These are phyloP conservation scores for Scheffersomyces titani DNA, from an alignment of 1,139 yeast species.

Conservation along the genomic window DNA sequence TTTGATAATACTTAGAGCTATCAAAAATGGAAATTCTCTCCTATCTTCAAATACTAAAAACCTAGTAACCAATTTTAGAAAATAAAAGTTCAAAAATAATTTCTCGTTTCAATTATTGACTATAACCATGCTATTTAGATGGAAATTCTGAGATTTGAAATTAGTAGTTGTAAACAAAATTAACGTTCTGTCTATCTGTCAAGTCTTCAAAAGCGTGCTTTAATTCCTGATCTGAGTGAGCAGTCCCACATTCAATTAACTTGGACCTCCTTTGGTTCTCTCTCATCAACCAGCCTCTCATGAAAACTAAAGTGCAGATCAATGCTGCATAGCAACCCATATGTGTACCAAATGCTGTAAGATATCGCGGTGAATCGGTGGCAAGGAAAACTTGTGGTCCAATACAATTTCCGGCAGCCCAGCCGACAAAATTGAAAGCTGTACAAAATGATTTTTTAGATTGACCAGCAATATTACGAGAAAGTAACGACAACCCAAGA, in stretches of 20 bases:
- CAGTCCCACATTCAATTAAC: slow-evolving; percentile 10
- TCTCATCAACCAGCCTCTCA: slow-evolving; percentile 12
- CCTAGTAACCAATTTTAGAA: background rate
- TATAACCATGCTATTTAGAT: background rate
- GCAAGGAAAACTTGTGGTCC: slow-evolving; percentile 1
- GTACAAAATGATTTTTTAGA: slow-evolving; percentile 11
- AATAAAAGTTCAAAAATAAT: too few species aligned
- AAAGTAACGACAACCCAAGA: slow-evolving; percentile 4
- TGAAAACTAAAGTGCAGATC: slow-evolving; percentile 4
- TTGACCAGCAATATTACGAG: slow-evolving; percentile 11
- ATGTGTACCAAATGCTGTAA: slow-evolving; percentile 3
- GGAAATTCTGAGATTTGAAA: too few species aligned
- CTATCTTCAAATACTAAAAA: background rate
- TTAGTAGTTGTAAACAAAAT: slow-evolving; percentile 27
- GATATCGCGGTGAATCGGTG: background rate
- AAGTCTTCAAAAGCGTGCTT: slow-evolving; percentile 32
- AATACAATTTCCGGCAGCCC: slow-evolving; percentile 2
- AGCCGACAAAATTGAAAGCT: slow-evolving; percentile 7
- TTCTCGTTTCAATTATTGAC: too few species aligned
- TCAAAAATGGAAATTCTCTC: too few species aligned
- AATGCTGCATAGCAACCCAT: slow-evolving; percentile 10
- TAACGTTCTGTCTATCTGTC: slow-evolving; percentile 37
- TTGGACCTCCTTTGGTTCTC: slow-evolving; percentile 17
- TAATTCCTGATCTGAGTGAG: background rate
- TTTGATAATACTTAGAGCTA: background rate